Conservation (phyloP, 2,329 filamentous ascomycete genomes). For the Acrodontium crateriforme region DNA sequence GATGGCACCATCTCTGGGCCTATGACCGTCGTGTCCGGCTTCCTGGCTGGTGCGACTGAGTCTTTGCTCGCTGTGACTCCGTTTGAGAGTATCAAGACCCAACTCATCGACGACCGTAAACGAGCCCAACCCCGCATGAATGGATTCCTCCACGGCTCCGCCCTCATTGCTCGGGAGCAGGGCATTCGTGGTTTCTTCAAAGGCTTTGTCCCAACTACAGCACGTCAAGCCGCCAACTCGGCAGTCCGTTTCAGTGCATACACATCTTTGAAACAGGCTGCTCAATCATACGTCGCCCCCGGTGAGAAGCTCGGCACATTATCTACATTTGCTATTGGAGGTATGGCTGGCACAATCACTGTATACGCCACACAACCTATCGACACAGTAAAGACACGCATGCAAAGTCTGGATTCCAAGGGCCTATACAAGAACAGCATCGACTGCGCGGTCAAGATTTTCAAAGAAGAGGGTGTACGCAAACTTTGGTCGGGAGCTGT, state of each 20-base stretch:
- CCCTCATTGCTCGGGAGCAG: constrained; percentile 74
- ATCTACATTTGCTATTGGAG: constrained; percentile 84
- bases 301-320: constrained; percentile 85
- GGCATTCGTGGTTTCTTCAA: constrained; percentile 91
- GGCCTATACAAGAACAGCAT: constrained; percentile 75
- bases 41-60: constrained; percentile 89
- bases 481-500: constrained; percentile 93
- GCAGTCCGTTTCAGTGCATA: constrained; percentile 91
- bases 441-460: constrained; percentile 67
- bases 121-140: constrained; percentile 69
- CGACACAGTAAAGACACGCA: constrained; percentile 89
- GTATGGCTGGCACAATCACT: constrained; percentile 77
- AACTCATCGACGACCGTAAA: constrained; percentile 94
- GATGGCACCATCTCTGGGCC: constrained; percentile 83
- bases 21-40: constrained; percentile 80
- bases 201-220: constrained; percentile 88
- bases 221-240: constrained; percentile 85
- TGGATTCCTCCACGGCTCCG: constrained; percentile 82
- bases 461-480: constrained; percentile 74
- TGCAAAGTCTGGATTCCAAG: constrained; percentile 88
- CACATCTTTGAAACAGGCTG: constrained; percentile 78
- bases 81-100: constrained; percentile 97
- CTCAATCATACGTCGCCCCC: constrained; percentile 82
- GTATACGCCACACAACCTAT: constrained; percentile 62
- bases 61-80: constrained; percentile 87